Evolutionary conservation across 257 asterid genomes (phyloP).

Genomic region (Nicotiana otophora): DNA sequence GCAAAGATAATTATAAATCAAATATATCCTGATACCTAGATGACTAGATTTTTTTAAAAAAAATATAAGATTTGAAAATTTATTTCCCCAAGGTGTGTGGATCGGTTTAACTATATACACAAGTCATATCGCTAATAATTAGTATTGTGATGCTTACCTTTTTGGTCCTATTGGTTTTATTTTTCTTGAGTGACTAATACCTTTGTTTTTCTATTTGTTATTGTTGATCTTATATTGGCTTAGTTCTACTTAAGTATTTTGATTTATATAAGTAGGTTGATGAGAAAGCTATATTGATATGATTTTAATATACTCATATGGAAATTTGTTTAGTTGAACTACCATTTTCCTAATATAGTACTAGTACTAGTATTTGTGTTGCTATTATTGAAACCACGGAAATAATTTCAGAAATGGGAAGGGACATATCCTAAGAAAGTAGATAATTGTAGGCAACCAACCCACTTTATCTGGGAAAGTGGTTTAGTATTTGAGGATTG

Average conservation of each 20-base stretch:
- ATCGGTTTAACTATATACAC: not conserved
- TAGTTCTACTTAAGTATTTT: not conserved
- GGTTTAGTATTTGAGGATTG: constrained; percentile 1
- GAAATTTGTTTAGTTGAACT: constrained; percentile 1
- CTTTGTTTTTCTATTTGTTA: not conserved
- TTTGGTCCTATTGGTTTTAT: not conserved
- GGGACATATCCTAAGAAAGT: not conserved
- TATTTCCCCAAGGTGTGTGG: not conserved
- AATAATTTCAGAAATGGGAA: not conserved
- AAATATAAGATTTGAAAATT: not conserved
- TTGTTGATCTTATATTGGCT: not conserved
- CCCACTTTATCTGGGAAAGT: not conserved
- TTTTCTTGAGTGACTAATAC: not conserved
- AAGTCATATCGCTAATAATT: not conserved
- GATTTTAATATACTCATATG: not conserved
- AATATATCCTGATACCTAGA: not conserved
- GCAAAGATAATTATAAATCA: not conserved
- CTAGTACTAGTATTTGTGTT: not conserved
- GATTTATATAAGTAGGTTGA: not conserved
- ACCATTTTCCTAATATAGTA: not conserved
- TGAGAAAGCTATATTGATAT: not conserved
- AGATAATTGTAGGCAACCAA: constrained; percentile 3
- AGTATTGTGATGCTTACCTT: not conserved
- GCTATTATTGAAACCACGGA: too few species aligned
- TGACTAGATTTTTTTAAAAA: not conserved